Conservation (phyloP, 257 asterid species). For the Catharanthus roseus region DNA sequence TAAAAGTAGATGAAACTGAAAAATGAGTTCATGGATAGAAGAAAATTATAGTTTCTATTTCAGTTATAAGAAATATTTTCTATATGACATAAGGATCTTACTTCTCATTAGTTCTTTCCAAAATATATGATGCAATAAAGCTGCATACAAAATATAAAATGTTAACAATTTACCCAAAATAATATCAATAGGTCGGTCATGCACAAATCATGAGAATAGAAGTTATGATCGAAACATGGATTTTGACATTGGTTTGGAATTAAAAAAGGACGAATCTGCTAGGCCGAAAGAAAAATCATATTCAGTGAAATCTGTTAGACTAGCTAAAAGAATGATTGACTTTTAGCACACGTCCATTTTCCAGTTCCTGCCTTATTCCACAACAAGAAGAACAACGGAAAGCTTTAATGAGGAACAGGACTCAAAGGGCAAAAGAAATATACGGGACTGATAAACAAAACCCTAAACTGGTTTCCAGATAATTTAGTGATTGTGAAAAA, state of each 20-base stretch:
- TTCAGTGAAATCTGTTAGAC: not conserved
- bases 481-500: no score
- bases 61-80: not conserved
- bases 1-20: not conserved
- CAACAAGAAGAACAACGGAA: not conserved
- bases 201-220: not conserved
- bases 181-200: not conserved
- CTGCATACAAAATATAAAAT: no score
- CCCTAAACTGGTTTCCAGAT: not conserved
- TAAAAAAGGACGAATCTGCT: not conserved
- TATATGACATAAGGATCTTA: not conserved
- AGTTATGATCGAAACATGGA: no score
- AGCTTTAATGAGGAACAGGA: not conserved
- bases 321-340: not conserved
- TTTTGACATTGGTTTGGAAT: not conserved
- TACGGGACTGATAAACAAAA: not conserved
- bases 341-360: no score
- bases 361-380: no score
- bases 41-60: no score
- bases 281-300: not conserved
- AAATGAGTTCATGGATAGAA: not conserved
- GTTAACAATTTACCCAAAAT: not conserved
- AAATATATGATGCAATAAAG: no score
- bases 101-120: not conserved
- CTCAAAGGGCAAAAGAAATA: not conserved